These are phyloP conservation scores for Cyberlindnera mycetangii DNA, from an alignment of 805 yeast genomes.

Conservation along the genomic window DNA sequence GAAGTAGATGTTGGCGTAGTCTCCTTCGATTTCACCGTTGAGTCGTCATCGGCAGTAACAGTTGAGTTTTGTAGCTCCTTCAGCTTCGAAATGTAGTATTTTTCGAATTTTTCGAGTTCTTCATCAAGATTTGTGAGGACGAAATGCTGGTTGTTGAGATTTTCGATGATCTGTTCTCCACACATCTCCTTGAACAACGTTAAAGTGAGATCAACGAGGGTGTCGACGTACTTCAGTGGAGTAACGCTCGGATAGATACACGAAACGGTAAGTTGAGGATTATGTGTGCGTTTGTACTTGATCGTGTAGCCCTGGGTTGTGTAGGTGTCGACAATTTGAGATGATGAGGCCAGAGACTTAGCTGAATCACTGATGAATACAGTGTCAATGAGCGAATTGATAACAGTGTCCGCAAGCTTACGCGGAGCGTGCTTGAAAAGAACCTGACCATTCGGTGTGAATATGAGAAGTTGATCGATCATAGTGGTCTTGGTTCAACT, in stretches of 20 bases:
- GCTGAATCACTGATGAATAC: constrained; percentile 41
- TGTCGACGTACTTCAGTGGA: constrained; percentile 34
- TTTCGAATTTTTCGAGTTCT: constrained; percentile 37
- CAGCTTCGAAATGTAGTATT: constrained; percentile 37
- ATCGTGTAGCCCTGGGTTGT: constrained; percentile 42
- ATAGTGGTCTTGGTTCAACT: constrained; percentile 18
- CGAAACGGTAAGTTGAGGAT: constrained; percentile 41
- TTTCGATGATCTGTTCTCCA: constrained; percentile 27
- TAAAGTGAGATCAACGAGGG: constrained; percentile 31
- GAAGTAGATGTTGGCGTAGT: background rate
- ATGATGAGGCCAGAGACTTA: constrained; percentile 25
- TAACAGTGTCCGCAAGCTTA: constrained; percentile 37
- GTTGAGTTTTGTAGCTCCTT: constrained; percentile 17
- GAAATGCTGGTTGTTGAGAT: constrained; percentile 29
- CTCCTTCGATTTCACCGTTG: background rate
- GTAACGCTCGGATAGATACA: constrained; percentile 40
- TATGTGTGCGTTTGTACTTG: constrained; percentile 41
- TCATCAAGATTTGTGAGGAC: constrained; percentile 30
- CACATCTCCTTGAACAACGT: constrained; percentile 32
- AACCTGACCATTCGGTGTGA: constrained; percentile 52
- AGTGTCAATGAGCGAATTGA: constrained; percentile 48
- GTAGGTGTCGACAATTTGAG: constrained; percentile 27
- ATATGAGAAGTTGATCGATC: constrained; percentile 49
- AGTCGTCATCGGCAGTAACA: constrained; percentile 15
- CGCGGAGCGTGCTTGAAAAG: constrained; percentile 43